Conservation (phyloP, 2,329 filamentous ascomycete genomes). For the Penicillium brevicompactum region DNA sequence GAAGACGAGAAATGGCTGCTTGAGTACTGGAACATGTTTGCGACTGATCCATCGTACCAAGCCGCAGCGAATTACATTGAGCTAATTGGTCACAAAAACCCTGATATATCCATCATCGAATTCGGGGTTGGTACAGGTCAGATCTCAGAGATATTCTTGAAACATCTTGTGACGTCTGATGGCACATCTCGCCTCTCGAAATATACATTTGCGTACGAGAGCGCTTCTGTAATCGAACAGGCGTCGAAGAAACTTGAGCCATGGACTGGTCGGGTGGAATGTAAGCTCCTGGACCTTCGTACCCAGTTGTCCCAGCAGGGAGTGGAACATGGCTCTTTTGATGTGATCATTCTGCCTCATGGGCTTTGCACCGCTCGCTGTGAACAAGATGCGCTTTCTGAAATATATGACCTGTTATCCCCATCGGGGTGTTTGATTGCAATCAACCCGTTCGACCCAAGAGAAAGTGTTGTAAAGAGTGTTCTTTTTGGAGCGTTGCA, state of each 20-base stretch:
- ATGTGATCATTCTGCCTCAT: constrained; percentile 20
- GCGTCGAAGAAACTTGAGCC: background rate
- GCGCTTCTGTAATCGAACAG: background rate
- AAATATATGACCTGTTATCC: constrained; percentile 17
- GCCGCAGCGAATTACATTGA: constrained; percentile 15
- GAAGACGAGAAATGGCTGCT: background rate
- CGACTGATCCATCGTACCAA: constrained; percentile 4
- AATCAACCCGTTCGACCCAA: constrained; percentile 6
- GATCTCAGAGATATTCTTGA: constrained; percentile 12
- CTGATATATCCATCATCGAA: constrained; percentile 27
- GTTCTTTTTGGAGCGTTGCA: constrained; percentile 13
- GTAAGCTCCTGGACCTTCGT: constrained; percentile 13
- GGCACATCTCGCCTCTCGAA: constrained; percentile 8
- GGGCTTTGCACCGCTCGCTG: constrained; percentile 16
- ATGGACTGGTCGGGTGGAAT: constrained; percentile 11
- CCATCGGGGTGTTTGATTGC: constrained; percentile 21
- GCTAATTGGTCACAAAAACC: constrained; percentile 24
- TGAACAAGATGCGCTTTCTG: constrained; percentile 9
- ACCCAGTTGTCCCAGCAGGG: constrained; percentile 3
- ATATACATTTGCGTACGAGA: constrained; percentile 19
- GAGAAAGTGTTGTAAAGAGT: constrained; percentile 7
- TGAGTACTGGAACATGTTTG: constrained; percentile 4
- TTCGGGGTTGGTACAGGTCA: constrained; percentile 20
- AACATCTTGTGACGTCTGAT: background rate
- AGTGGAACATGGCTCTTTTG: constrained; percentile 7